phyloP scores from a whole-genome alignment of 2,329 filamentous ascomycete species.

The Camillea tinctor region DNA sequence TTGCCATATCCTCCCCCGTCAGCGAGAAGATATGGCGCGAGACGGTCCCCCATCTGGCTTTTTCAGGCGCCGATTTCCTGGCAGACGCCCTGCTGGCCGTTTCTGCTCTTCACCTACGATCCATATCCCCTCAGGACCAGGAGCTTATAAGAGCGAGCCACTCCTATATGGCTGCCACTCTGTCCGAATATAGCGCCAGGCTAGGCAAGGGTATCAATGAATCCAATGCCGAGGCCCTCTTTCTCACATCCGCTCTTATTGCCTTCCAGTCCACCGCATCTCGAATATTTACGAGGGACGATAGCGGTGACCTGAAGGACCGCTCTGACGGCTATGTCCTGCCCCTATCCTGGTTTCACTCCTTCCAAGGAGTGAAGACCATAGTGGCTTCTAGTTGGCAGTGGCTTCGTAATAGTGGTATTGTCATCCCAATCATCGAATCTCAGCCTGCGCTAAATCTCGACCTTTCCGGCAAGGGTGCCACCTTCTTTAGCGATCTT shows the following conservation, averaged over 20 bases:
- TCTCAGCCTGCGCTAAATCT: slow-evolving; percentile 62
- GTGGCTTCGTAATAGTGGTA: slow-evolving; percentile 57
- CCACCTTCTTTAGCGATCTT: slow-evolving; percentile 61
- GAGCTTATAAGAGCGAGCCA: slow-evolving; percentile 62
- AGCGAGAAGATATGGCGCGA: slow-evolving; percentile 59
- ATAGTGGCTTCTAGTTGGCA: slow-evolving; percentile 64
- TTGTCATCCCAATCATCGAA: slow-evolving; percentile 61
- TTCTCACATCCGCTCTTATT: slow-evolving; percentile 62
- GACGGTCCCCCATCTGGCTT: slow-evolving; percentile 60
- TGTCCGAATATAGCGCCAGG: slow-evolving; percentile 58
- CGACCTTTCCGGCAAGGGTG: slow-evolving; percentile 51
- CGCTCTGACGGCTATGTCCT: slow-evolving; percentile 49
- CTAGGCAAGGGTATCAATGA: slow-evolving; percentile 57
- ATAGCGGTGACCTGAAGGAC: slow-evolving; percentile 40
- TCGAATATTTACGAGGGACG: slow-evolving; percentile 60
- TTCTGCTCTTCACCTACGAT: slow-evolving; percentile 61
- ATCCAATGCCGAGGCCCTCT: slow-evolving; percentile 61
- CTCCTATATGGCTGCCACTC: slow-evolving; percentile 62
- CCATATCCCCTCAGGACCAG: slow-evolving; percentile 55
- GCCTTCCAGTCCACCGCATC: slow-evolving; percentile 66
- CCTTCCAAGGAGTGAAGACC: slow-evolving; percentile 66
- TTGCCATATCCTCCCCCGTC: slow-evolving; percentile 51
- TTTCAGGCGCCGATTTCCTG: slow-evolving; percentile 56
- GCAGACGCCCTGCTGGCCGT: slow-evolving; percentile 65
- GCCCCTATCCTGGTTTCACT: slow-evolving; percentile 65